Conservation (phyloP, 495 filamentous ascomycete genomes). For the Talaromyces wortmannii region DNA sequence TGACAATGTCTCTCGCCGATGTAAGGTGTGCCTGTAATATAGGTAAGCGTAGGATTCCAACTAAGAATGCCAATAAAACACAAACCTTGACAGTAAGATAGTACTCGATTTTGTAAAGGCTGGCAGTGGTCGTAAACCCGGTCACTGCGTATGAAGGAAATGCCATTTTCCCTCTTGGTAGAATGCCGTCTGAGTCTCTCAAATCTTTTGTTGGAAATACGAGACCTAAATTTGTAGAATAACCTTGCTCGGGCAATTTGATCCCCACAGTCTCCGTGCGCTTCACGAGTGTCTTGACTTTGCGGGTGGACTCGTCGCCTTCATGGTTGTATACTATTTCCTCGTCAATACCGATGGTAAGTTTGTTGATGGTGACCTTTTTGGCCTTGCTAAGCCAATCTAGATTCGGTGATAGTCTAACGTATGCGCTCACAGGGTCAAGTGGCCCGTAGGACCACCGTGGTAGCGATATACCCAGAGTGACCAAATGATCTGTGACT, state of each 20-base stretch:
- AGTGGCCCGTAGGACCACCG: conserved; percentile 95
- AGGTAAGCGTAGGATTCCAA: conserved; percentile 5
- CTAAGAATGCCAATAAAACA: conserved; percentile 1
- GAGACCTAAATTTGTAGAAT: conserved; percentile 82
- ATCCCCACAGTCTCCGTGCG: conserved; percentile 74
- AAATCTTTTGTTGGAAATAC: conserved; percentile 89
- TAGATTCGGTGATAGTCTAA: conserved; percentile 85
- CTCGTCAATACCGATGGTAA: conserved; percentile 91
- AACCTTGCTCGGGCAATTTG: conserved; percentile 81
- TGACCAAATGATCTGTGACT: conserved; percentile 85
- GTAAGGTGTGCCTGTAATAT: conserved; percentile 72
- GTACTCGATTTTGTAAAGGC: conserved; percentile 97
- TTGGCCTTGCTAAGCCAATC: conserved; percentile 86
- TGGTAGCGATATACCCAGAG: conserved; percentile 81
- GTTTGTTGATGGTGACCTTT: conserved; percentile 88
- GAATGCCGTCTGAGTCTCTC: conserved; percentile 79
- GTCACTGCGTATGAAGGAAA: conserved; percentile 86
- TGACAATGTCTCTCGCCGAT: conserved; percentile 80
- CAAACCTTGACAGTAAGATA: conserved; percentile 88
- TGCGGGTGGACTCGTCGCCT: conserved; percentile 92
- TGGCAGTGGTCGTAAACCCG: conserved; percentile 90
- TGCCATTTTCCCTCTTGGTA: conserved; percentile 74
- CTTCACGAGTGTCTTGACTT: conserved; percentile 78
- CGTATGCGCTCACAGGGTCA: conserved; percentile 92
- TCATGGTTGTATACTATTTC: conserved; percentile 97